Percentiles rank a stretch among this genome's conserved stretches.
phyloP scores from a whole-genome alignment of 2,329 filamentous ascomycete genomes.

The Didymella segeticola region DNA sequence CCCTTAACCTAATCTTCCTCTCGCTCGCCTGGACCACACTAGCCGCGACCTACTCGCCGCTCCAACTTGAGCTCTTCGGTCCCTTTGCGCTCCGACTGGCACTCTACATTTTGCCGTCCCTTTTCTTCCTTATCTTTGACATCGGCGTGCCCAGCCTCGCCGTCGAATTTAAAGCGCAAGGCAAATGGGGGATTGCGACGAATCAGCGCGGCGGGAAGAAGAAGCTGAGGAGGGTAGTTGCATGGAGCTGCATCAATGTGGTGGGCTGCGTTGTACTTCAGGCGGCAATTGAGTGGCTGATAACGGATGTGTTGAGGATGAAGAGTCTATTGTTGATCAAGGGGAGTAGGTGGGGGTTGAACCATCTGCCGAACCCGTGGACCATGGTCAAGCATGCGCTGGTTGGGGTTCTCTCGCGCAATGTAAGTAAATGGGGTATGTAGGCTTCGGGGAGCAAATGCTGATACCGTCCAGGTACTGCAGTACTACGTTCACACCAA shows the following conservation, averaged over 20 bases:
- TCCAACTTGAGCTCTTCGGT: constrained; percentile 77
- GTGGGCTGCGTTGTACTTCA: constrained; percentile 62
- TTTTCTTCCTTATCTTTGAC: constrained; percentile 77
- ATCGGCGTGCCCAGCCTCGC: constrained; percentile 71
- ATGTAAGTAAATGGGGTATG: constrained; percentile 52
- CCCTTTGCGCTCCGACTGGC: constrained; percentile 70
- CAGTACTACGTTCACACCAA: constrained; percentile 78
- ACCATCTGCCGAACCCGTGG: constrained; percentile 69
- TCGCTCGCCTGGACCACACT: constrained; percentile 90
- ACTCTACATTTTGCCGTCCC: constrained; percentile 76
- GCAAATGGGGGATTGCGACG: constrained; percentile 57
- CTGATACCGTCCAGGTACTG: constrained; percentile 55
- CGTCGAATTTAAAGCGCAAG: constrained; percentile 72
- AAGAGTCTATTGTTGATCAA: constrained; percentile 66
- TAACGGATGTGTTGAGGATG: constrained; percentile 60
- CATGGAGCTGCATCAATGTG: constrained; percentile 64
- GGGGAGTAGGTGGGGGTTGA: constrained; percentile 64
- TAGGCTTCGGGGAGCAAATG: background rate
- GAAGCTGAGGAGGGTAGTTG: constrained; percentile 58
- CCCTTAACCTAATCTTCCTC: constrained; percentile 85
- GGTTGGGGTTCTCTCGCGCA: constrained; percentile 62
- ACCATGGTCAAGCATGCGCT: constrained; percentile 63
- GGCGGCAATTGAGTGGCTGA: constrained; percentile 60
- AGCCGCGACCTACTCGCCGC: constrained; percentile 75
- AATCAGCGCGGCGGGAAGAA: constrained; percentile 49